These are phyloP conservation scores for Neotropicomus parvogracilis DNA, from an alignment of 1,284 basidiomycete genomes.

Conservation along the genomic window DNA sequence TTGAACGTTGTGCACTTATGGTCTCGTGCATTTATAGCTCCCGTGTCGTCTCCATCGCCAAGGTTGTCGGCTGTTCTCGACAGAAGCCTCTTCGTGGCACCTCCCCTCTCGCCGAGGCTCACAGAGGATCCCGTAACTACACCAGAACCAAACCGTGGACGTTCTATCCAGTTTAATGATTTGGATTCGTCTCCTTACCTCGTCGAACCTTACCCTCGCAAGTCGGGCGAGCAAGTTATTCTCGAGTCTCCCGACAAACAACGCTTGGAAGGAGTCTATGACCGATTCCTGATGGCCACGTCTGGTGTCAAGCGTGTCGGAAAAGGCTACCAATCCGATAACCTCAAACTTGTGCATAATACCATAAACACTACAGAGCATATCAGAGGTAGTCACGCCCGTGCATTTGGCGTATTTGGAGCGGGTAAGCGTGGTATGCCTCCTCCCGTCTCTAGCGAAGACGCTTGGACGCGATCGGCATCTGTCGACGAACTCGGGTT, in stretches of 20 bases:
- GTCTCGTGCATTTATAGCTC: slow-evolving; percentile 25
- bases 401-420: slow-evolving; percentile 50
- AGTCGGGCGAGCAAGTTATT: slow-evolving; percentile 34
- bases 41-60: slow-evolving; percentile 43
- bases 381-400: slow-evolving; percentile 31
- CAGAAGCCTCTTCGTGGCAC: slow-evolving; percentile 60
- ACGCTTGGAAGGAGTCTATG: slow-evolving; percentile 66
- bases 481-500: slow-evolving; percentile 56
- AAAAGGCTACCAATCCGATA: slow-evolving; percentile 71
- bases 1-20: background rate
- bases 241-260: slow-evolving; percentile 55
- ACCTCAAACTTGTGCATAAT: slow-evolving; percentile 37
- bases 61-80: slow-evolving; percentile 63
- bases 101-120: slow-evolving; percentile 31
- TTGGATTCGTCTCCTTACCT: slow-evolving; percentile 55
- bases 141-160: slow-evolving; percentile 26
- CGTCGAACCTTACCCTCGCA: slow-evolving; percentile 60
- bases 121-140: slow-evolving; percentile 29
- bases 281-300: slow-evolving; percentile 74
- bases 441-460: slow-evolving; percentile 64
- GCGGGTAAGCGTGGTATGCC: slow-evolving; percentile 54
- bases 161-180: slow-evolving; percentile 40
- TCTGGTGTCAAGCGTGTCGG: slow-evolving; percentile 70
- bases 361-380: slow-evolving; percentile 16
- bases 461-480: slow-evolving; percentile 39